Percentiles rank a stretch among this genome's conserved stretches.
Evolutionary conservation across 495 filamentous ascomycete species (phyloP).

Genomic region (Annulohypoxylon stygium): DNA sequence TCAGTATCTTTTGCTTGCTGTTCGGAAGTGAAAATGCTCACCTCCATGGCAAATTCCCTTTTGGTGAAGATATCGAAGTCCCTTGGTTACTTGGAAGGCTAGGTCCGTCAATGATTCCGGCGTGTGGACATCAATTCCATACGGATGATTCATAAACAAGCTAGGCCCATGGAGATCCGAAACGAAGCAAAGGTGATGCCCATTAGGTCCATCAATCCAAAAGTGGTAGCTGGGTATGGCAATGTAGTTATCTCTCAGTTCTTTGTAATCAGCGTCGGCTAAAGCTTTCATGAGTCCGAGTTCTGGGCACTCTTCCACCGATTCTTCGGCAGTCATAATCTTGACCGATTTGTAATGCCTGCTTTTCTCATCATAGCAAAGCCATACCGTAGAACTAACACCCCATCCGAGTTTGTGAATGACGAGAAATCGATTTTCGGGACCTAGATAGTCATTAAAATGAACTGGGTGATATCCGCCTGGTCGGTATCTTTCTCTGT

Average conservation of each 20-base stretch:
- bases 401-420: constrained; percentile 67
- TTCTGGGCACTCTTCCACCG: constrained; percentile 19
- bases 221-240: too few relatives aligned
- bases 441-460: constrained; percentile 56
- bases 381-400: constrained; percentile 66
- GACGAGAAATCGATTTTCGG: constrained; percentile 57
- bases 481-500: constrained; percentile 40
- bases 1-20: too few relatives aligned
- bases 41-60: constrained; percentile 36
- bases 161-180: too few relatives aligned
- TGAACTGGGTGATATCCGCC: constrained; percentile 64
- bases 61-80: constrained; percentile 30
- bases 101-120: constrained; percentile 20
- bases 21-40: too few relatives aligned
- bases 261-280: too few relatives aligned
- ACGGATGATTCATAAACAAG: too few relatives aligned
- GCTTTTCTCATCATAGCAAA: constrained; percentile 58
- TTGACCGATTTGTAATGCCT: constrained; percentile 39
- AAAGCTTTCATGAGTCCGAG: too few relatives aligned
- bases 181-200: too few relatives aligned
- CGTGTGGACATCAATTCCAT: too few relatives aligned
- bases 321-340: constrained; percentile 30
- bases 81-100: constrained; percentile 26
- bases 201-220: too few relatives aligned
- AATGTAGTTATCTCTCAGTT: too few relatives aligned